A percentile compares a stretch with the other conserved stretches of the same genome.
These are phyloP conservation scores for Lactuca sativa DNA, from an alignment of 129 eudicot genomes.

Conservation along the genomic window DNA sequence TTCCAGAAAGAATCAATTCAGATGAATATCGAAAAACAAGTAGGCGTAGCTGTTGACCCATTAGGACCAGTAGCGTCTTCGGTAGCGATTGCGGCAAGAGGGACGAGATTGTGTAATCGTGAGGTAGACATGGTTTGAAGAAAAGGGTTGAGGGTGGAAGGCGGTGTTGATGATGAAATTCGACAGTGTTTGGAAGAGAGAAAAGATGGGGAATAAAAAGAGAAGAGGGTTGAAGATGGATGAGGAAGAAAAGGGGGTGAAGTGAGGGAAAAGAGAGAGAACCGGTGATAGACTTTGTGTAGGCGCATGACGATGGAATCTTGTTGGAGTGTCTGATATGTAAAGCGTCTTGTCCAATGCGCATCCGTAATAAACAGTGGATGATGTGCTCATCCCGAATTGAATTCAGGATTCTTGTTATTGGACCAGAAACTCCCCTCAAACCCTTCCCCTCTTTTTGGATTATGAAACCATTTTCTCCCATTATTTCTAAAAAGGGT, in stretches of 20 bases:
- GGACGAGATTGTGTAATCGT: constrained; percentile 47
- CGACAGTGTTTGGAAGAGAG: constrained; percentile 32
- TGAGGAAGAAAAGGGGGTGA: constrained; percentile 28
- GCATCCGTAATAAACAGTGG: constrained; percentile 1
- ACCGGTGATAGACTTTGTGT: constrained; percentile 74
- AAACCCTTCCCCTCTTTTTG: neutral
- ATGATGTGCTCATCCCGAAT: neutral
- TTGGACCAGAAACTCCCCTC: neutral
- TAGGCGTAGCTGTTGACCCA: constrained; percentile 24
- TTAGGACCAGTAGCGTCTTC: constrained; percentile 42
- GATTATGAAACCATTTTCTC: neutral
- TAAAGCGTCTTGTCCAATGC: constrained; percentile 15
- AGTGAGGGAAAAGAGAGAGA: constrained; percentile 49
- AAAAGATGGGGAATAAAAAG: constrained; percentile 24
- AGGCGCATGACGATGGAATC: constrained; percentile 57
- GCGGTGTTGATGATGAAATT: constrained; percentile 26
- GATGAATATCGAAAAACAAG: neutral
- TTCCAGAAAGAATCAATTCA: constrained; percentile 11
- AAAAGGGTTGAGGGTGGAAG: neutral
- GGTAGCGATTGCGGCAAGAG: constrained; percentile 42
- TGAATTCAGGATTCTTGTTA: neutral
- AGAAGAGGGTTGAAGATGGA: constrained; percentile 29
- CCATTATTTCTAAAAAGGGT: too few relatives aligned
- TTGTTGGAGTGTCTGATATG: constrained; percentile 14
- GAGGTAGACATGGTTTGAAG: constrained; percentile 43